Percentiles rank a stretch among this genome's conserved stretches.
Evolutionary conservation across 345 rosid genomes (phyloP).

Genomic region (Pugionium cornutum): DNA sequence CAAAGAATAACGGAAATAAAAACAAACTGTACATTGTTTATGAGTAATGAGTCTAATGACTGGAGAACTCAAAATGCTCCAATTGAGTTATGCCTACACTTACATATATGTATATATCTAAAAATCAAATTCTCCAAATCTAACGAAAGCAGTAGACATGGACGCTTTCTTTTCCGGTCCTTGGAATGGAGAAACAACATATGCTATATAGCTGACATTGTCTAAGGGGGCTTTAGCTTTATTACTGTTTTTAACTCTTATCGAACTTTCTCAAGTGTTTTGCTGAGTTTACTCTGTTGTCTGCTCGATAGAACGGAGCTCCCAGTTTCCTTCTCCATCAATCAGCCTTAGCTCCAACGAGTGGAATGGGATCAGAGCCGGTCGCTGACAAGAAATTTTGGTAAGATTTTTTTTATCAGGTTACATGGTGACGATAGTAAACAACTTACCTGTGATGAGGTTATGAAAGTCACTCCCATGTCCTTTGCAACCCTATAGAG

Average conservation of each 20-base stretch:
- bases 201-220: too few relatives aligned
- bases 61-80: too few relatives aligned
- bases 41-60: neutral
- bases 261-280: neutral
- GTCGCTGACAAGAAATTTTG: slow-evolving; percentile 58
- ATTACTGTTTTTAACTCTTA: slow-evolving; percentile 21
- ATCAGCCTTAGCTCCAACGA: slow-evolving; percentile 75
- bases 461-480: slow-evolving; percentile 83
- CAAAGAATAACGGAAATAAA: neutral
- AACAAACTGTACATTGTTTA: slow-evolving; percentile 32
- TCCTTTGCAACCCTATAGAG: slow-evolving; percentile 80
- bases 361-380: slow-evolving; percentile 91
- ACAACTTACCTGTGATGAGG: slow-evolving; percentile 82
- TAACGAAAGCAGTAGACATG: too few relatives aligned
- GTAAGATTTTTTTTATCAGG: neutral
- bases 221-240: neutral
- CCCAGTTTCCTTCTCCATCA: slow-evolving; percentile 98
- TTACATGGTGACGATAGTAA: too few relatives aligned
- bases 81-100: neutral
- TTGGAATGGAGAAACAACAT: too few relatives aligned
- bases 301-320: slow-evolving; percentile 66
- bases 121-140: too few relatives aligned
- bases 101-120: too few relatives aligned
- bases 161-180: too few relatives aligned
- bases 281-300: slow-evolving; percentile 18